Evolutionary conservation across 2,329 filamentous ascomycete genomes (phyloP), one percentile per base, ranked within the genome.

Genomic region (Neocucurbitaria cava): DNA sequence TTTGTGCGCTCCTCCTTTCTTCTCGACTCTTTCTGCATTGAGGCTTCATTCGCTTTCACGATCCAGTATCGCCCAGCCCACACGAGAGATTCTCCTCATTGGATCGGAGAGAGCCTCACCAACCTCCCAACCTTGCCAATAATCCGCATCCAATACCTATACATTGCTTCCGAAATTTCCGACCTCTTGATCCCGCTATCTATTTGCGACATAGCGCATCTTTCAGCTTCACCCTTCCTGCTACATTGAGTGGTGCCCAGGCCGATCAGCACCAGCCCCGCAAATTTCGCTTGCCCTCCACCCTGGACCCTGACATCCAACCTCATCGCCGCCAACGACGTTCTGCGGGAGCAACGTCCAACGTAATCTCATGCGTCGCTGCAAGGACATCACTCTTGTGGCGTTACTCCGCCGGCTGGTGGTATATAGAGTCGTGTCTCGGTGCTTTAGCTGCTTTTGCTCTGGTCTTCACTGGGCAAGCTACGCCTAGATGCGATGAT

Each of bases 271-370:
- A 51, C 33, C 41, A 30, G 48, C 47, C 47, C 49, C 54, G 48
- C 54, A 42, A 60, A 64, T 62, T 36, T 64, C 56, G 59, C 59
- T 62, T 61, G 30, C 21, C 33, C 35, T 33, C 49, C 49, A 51
- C 30, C 40, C 46, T 28, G 24, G 38, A 46, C 54, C 39, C 49
- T 42, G 15, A 30, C 47, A 51, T 47, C 33, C 49, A 42, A 41
- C 35, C 49, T 35, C 39, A 9, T 41, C 35, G 36, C 52, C 45
- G 23, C 46, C 43, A 56, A 52, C 52, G 33, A 40, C 20, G 38
- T 44, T 10, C 7, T 40, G 48, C 48, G 48, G 48, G 47, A 48
- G 8, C 44, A 40, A 26, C 26, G 30, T 43, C 31, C 31, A 44
- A 47, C 20, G 33, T 20, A 35, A 24, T 39, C 28, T 40, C 18